Conservation (phyloP, 192 early-diverging fungal species). For the Umbelopsis sp. region DNA sequence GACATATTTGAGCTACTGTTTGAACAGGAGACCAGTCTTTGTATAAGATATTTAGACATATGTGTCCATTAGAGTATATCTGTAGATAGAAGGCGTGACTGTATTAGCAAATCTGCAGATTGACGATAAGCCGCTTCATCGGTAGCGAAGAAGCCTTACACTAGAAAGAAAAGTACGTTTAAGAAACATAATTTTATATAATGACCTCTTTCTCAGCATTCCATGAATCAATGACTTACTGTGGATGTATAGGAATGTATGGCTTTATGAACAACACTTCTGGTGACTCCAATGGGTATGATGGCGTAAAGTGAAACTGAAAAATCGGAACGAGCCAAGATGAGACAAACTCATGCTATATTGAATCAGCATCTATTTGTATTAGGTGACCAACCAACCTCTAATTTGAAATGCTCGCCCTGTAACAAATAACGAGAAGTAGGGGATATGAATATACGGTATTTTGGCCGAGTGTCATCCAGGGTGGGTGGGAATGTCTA, state of each 20-base stretch:
- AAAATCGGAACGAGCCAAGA: neutral
- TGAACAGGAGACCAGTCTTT: conserved; percentile 93
- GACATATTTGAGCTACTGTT: conserved; percentile 85
- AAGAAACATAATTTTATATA: too few species aligned
- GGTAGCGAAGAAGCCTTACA: neutral
- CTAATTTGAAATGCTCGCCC: conserved; percentile 53
- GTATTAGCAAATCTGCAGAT: neutral
- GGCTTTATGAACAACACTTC: conserved; percentile 65
- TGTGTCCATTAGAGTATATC: conserved; percentile 94
- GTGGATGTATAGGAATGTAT: conserved; percentile 70
- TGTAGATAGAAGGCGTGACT: conserved; percentile 14
- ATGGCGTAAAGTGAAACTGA: conserved; percentile 71
- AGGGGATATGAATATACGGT: neutral
- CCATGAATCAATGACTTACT: conserved; percentile 39
- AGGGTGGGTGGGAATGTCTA: neutral
- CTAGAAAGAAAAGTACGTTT: conserved; percentile 12
- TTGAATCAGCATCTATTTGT: neutral
- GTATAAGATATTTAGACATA: conserved; percentile 95
- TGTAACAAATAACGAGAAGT: conserved; percentile 22
- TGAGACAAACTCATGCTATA: neutral
- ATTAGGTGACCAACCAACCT: conserved; percentile 30
- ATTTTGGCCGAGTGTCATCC: neutral
- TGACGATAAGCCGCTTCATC: neutral
- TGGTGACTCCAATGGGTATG: conserved; percentile 77
- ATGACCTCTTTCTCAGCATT: neutral